Evolutionary conservation across 345 rosid genomes (phyloP).

Genomic region (Odontarrhena argentea): DNA sequence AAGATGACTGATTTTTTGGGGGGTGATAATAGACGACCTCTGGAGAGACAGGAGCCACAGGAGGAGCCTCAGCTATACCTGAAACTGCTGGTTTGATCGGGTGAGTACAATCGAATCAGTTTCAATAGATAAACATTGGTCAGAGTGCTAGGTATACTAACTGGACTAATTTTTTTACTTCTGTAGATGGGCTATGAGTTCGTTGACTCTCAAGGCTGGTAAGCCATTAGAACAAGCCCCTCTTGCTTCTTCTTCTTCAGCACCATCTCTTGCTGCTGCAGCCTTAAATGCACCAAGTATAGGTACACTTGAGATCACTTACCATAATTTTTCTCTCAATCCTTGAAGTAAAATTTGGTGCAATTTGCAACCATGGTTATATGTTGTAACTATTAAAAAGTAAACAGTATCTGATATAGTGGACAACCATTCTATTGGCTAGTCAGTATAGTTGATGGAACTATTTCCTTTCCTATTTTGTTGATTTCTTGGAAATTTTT

Average conservation of each 20-base stretch:
- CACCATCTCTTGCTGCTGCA: slow-evolving; percentile 49
- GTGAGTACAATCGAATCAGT: slow-evolving; percentile 48
- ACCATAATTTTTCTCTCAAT: not conserved
- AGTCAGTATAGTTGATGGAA: not conserved
- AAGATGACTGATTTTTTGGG: slow-evolving; percentile 1
- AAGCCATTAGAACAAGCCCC: slow-evolving; percentile 83
- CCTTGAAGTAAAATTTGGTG: slow-evolving; percentile 4
- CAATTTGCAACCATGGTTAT: not conserved
- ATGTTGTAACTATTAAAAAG: too few relatives aligned
- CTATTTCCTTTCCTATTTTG: not conserved
- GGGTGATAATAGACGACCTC: slow-evolving; percentile 49
- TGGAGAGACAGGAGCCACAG: slow-evolving; percentile 58
- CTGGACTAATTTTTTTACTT: slow-evolving; percentile 7
- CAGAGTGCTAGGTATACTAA: not conserved
- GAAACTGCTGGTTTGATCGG: slow-evolving; percentile 92
- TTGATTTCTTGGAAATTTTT: slow-evolving; percentile 10
- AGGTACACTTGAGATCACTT: slow-evolving; percentile 49
- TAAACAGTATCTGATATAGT: not conserved
- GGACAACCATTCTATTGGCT: not conserved
- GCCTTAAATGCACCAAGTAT: slow-evolving; percentile 62
- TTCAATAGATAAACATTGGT: not conserved
- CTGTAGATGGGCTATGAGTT: slow-evolving; percentile 98
- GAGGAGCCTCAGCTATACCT: slow-evolving; percentile 71
- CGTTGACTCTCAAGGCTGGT: slow-evolving; percentile 81
- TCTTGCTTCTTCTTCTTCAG: slow-evolving; percentile 62